Conservation (phyloP, 1,284 basidiomycete genomes). For the Cryptococcus jaspeensis region DNA sequence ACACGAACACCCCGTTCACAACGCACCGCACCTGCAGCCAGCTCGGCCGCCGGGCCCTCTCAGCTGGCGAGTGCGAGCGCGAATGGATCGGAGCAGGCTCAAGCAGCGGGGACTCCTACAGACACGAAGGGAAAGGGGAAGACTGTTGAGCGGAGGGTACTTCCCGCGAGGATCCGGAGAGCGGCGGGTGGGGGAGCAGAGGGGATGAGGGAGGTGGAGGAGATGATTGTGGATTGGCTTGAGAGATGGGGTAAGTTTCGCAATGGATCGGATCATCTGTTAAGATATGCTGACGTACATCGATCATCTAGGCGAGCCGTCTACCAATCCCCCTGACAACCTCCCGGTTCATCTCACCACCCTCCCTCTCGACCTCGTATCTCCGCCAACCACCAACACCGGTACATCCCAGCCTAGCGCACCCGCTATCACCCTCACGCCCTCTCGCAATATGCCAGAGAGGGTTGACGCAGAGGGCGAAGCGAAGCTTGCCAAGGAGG, state of each 20-base stretch:
- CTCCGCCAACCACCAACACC: slow-evolving; percentile 16
- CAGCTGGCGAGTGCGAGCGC: too few relatives aligned
- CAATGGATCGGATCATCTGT: slow-evolving; percentile 6
- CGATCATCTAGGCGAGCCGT: slow-evolving; percentile 61
- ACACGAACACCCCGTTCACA: background rate
- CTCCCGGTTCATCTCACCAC: slow-evolving; percentile 70
- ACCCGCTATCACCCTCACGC: slow-evolving; percentile 20
- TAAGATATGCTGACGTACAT: background rate
- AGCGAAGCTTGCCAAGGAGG: background rate
- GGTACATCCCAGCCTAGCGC: slow-evolving; percentile 6
- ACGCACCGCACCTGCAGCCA: background rate
- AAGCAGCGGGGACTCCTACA: background rate
- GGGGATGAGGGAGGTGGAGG: slow-evolving; percentile 64
- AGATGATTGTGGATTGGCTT: slow-evolving; percentile 78
- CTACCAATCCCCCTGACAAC: slow-evolving; percentile 64
- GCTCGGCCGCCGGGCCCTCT: background rate
- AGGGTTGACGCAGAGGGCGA: slow-evolving; percentile 1
- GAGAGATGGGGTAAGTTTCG: slow-evolving; percentile 68
- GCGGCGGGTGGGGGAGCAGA: slow-evolving; percentile 64
- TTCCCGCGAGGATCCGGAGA: slow-evolving; percentile 73
- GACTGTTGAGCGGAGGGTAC: slow-evolving; percentile 63
- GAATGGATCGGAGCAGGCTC: background rate
- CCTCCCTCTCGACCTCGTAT: slow-evolving; percentile 26
- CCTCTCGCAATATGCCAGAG: slow-evolving; percentile 9
- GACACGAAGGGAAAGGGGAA: slow-evolving; percentile 10